phyloP scores from a whole-genome alignment of 1,284 basidiomycete species.

The Ganoderma lingzhi region DNA sequence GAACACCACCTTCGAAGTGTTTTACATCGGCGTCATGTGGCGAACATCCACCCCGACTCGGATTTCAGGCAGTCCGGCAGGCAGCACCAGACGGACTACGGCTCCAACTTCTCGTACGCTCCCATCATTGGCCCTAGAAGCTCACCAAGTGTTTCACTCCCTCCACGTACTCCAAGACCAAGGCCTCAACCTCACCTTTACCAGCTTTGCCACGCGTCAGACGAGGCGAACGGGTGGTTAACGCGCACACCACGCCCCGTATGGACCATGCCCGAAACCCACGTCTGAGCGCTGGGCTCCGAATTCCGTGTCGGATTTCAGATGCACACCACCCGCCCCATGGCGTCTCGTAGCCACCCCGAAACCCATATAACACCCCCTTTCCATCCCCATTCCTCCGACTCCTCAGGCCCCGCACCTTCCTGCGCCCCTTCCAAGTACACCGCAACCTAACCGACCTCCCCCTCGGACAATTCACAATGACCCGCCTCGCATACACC shows the following conservation, averaged over 20 bases:
- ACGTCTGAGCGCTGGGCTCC: neutral
- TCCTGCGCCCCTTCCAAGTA: constrained; percentile 28
- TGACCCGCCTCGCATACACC: constrained; percentile 50
- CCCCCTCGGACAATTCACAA: constrained; percentile 30
- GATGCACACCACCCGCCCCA: neutral
- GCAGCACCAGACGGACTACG: neutral
- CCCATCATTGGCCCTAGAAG: neutral
- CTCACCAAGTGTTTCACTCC: neutral
- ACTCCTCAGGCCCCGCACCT: constrained; percentile 11
- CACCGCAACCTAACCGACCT: constrained; percentile 15
- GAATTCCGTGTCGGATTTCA: constrained; percentile 11
- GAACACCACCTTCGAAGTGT: neutral
- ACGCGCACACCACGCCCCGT: neutral
- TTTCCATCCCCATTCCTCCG: constrained; percentile 24
- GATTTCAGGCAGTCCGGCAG: neutral
- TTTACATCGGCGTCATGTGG: neutral
- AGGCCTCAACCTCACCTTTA: neutral
- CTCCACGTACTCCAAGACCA: neutral
- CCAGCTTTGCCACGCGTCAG: neutral
- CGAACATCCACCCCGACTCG: neutral
- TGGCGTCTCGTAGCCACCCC: neutral
- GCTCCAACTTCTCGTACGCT: neutral
- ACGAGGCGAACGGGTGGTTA: neutral
- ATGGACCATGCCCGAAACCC: constrained; percentile 10
- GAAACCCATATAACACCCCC: constrained; percentile 11